These are phyloP conservation scores for Niveomyces coronatus DNA, from an alignment of 2,329 filamentous ascomycete genomes.

Conservation along the genomic window DNA sequence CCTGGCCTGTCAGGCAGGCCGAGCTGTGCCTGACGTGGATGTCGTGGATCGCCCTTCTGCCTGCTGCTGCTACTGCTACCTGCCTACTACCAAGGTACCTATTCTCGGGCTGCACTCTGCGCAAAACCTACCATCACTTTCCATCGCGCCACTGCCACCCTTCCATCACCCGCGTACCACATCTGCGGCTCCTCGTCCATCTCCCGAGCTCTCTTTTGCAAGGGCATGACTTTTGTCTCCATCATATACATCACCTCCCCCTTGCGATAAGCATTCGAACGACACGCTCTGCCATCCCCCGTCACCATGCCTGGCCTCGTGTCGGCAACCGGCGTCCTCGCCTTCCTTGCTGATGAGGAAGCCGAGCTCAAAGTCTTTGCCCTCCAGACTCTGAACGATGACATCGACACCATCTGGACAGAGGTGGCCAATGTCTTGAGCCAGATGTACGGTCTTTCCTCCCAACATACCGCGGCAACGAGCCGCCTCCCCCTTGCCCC, in stretches of 20 bases:
- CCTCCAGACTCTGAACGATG: constrained; percentile 86
- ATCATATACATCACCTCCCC: not conserved
- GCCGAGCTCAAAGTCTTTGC: constrained; percentile 90
- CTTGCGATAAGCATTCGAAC: not conserved
- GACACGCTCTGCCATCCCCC: not conserved
- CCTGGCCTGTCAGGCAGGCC: too few species aligned
- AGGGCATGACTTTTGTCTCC: not conserved
- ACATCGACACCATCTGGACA: constrained; percentile 95
- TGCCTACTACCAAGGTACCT: too few species aligned
- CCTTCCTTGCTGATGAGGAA: constrained; percentile 92
- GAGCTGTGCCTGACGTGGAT: constrained; percentile 36
- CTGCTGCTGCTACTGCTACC: constrained; percentile 13
- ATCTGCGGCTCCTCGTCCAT: constrained; percentile 7
- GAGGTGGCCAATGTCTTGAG: constrained; percentile 88
- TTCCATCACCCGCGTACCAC: constrained; percentile 7
- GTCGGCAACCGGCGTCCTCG: constrained; percentile 87
- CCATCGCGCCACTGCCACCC: constrained; percentile 10
- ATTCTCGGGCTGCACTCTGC: too few species aligned
- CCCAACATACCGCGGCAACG: constrained; percentile 1
- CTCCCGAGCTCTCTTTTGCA: not conserved
- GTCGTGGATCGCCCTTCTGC: constrained; percentile 15
- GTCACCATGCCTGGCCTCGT: constrained; percentile 78
- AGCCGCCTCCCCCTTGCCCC: not conserved
- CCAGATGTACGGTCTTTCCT: constrained; percentile 71
- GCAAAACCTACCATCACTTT: constrained; percentile 19